Conservation (phyloP, 2,329 filamentous ascomycete species). For the Claviceps cyperi region DNA sequence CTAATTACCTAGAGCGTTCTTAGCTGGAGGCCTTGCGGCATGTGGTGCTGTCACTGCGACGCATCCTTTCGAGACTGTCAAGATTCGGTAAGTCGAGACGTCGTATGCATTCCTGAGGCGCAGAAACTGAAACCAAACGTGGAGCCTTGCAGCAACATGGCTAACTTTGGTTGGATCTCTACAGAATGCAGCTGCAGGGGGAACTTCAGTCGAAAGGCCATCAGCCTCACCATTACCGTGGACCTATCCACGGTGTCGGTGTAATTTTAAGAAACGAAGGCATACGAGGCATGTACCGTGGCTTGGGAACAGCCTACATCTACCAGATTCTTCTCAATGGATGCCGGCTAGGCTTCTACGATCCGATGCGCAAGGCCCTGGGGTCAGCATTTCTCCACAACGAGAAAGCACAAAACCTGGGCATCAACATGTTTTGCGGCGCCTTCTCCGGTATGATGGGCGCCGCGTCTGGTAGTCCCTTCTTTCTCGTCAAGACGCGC, state of each 20-base stretch:
- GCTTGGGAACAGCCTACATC: slow-evolving; percentile 81
- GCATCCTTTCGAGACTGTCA: slow-evolving; percentile 96
- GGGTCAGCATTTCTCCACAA: slow-evolving; percentile 59
- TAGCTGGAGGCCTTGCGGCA: slow-evolving; percentile 90
- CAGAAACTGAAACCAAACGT: not conserved
- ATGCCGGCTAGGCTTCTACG: slow-evolving; percentile 93
- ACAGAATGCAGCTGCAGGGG: slow-evolving; percentile 85
- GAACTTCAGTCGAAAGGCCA: slow-evolving; percentile 79
- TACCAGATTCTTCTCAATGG: slow-evolving; percentile 96
- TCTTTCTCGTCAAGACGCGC: slow-evolving; percentile 95
- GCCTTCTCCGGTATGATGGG: slow-evolving; percentile 81
- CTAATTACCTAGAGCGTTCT: slow-evolving; percentile 52
- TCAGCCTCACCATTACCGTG: slow-evolving; percentile 77
- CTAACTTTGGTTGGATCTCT: not conserved
- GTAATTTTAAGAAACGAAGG: slow-evolving; percentile 90
- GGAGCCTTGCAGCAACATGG: not conserved
- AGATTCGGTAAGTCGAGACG: slow-evolving; percentile 60
- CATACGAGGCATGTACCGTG: slow-evolving; percentile 68
- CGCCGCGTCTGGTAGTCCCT: slow-evolving; percentile 83
- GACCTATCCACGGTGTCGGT: slow-evolving; percentile 78
- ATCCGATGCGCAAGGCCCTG: slow-evolving; percentile 67
- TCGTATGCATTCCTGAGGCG: not conserved
- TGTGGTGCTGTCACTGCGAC: slow-evolving; percentile 96
- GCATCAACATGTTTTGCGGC: slow-evolving; percentile 86
- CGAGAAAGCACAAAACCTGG: slow-evolving; percentile 63